Percentiles rank a stretch among this genome's conserved stretches.
These are phyloP conservation scores for Umbelopsis ramanniana DNA, from an alignment of 192 early-diverging fungal species.

Conservation along the genomic window DNA sequence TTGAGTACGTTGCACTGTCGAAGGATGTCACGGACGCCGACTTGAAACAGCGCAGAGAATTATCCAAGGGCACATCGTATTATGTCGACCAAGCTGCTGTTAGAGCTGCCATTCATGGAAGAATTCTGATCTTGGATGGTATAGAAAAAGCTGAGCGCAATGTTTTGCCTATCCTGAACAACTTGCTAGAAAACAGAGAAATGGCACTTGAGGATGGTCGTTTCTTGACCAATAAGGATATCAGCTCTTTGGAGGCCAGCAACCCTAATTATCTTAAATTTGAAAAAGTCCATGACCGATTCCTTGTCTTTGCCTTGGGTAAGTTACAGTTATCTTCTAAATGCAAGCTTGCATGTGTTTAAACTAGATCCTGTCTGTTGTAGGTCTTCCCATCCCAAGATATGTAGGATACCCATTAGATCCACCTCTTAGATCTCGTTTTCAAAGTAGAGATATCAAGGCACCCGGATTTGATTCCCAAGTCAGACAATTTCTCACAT, in stretches of 20 bases:
- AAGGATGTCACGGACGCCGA: slow-evolving; percentile 80
- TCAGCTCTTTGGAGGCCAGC: slow-evolving; percentile 46
- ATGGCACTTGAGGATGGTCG: slow-evolving; percentile 84
- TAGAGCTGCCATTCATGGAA: slow-evolving; percentile 63
- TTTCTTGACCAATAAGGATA: slow-evolving; percentile 63
- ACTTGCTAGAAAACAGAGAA: slow-evolving; percentile 85
- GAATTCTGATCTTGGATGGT: slow-evolving; percentile 65
- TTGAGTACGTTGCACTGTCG: slow-evolving; percentile 76
- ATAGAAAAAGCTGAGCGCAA: slow-evolving; percentile 86
- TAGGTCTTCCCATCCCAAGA: slow-evolving; percentile 72
- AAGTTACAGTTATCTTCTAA: not conserved
- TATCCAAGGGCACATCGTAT: slow-evolving; percentile 61
- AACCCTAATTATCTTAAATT: slow-evolving; percentile 56
- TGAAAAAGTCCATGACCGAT: slow-evolving; percentile 66
- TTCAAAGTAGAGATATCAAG: slow-evolving; percentile 72
- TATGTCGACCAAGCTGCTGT: slow-evolving; percentile 68
- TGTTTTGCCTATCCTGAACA: slow-evolving; percentile 84
- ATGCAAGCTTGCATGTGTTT: too few relatives aligned
- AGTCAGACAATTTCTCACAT: slow-evolving; percentile 47
- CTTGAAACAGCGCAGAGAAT: slow-evolving; percentile 81
- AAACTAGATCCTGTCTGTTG: not conserved
- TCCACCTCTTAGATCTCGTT: slow-evolving; percentile 80
- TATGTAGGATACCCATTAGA: slow-evolving; percentile 75
- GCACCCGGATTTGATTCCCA: slow-evolving; percentile 57
- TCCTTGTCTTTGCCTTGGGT: slow-evolving; percentile 73